phyloP scores from a whole-genome alignment of 306 rosid genomes.

The Datisca glomerata region DNA sequence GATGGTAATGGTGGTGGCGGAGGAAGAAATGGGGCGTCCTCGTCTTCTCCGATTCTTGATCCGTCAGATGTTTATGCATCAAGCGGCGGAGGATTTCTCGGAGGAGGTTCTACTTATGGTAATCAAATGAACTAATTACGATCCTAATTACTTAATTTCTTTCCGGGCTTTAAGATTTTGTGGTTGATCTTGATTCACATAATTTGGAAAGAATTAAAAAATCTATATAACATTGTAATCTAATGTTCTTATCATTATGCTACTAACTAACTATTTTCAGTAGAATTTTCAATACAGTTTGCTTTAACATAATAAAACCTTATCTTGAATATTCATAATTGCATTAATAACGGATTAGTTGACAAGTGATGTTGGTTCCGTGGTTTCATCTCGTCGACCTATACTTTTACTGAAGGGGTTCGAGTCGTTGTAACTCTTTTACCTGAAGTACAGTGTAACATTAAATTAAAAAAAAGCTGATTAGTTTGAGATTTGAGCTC shows the following conservation, averaged over 20 bases:
- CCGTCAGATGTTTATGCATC: constrained; percentile 61
- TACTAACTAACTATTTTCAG: not conserved
- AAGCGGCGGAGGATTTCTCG: constrained; percentile 46
- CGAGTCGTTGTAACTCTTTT: too few species aligned
- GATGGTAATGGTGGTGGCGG: constrained; percentile 1
- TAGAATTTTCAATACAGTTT: too few species aligned
- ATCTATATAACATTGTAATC: not conserved
- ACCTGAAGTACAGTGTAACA: too few species aligned
- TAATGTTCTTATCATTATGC: not conserved
- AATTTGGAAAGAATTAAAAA: constrained; percentile 13
- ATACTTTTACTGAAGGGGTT: too few species aligned
- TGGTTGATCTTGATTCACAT: constrained; percentile 7
- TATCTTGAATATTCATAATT: too few species aligned
- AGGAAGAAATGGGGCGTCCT: constrained; percentile 35
- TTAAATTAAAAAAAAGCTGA: too few species aligned
- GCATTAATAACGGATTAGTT: too few species aligned
- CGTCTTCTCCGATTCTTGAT: constrained; percentile 60
- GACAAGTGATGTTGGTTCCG: too few species aligned
- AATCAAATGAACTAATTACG: constrained; percentile 52
- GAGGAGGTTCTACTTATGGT: constrained; percentile 74
- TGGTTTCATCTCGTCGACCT: too few species aligned
- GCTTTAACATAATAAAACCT: too few species aligned
- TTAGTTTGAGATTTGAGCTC: not conserved
- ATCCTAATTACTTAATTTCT: constrained; percentile 19
- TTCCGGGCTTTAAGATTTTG: too few species aligned